Percentiles rank a stretch among this genome's conserved stretches.
These are phyloP conservation scores for Sporothrix curviconia DNA, from an alignment of 2,329 filamentous ascomycete species.

Conservation along the genomic window DNA sequence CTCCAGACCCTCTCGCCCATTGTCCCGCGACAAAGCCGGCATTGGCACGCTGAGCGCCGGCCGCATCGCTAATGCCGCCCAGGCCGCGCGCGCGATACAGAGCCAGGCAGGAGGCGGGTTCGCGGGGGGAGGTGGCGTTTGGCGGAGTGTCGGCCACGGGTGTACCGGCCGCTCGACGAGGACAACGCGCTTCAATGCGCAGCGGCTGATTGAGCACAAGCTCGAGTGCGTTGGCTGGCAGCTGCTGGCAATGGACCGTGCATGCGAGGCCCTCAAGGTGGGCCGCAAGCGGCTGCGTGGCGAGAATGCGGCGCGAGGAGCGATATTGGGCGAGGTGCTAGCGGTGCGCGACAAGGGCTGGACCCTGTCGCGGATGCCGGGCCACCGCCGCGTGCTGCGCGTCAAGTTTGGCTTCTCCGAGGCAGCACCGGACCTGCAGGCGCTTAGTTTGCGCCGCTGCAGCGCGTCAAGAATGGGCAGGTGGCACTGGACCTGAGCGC, in stretches of 20 bases:
- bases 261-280: conserved; percentile 65
- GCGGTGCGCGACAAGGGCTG: conserved; percentile 78
- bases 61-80: conserved; percentile 54
- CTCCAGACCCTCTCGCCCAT: conserved; percentile 62
- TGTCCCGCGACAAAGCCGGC: conserved; percentile 64
- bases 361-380: conserved; percentile 72
- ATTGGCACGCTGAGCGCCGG: conserved; percentile 68
- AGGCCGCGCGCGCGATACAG: conserved; percentile 32
- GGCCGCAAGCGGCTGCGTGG: conserved; percentile 66
- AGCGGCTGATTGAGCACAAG: conserved; percentile 49
- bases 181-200: conserved; percentile 18
- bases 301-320: conserved; percentile 72
- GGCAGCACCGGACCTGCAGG: conserved; percentile 52
- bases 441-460: conserved; percentile 74
- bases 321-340: conserved; percentile 83
- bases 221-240: conserved; percentile 64
- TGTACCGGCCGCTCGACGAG: conserved; percentile 30
- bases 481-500: conserved; percentile 64
- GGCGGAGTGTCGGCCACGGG: background rate
- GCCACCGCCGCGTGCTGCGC: conserved; percentile 66
- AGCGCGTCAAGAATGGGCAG: conserved; percentile 65
- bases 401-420: conserved; percentile 89
- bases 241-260: conserved; percentile 66
- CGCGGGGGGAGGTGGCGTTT: background rate
- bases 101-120: background rate